Conservation (phyloP, 805 yeast genomes). For the Torulaspora franciscae region DNA sequence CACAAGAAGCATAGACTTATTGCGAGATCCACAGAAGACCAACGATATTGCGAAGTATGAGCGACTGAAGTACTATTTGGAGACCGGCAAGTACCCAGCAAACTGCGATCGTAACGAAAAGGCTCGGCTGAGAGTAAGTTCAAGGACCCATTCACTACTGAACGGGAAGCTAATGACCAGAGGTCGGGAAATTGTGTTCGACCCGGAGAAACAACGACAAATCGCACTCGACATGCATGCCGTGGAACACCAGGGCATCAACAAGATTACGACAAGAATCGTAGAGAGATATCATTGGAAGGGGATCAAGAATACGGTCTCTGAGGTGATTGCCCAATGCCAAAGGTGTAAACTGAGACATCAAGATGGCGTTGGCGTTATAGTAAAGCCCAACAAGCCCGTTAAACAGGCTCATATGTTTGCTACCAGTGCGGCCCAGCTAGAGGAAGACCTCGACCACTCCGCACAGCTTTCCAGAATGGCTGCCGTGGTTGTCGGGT, state of each 20-base stretch:
- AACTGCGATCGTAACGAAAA: constrained; percentile 78
- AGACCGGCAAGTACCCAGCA: constrained; percentile 82
- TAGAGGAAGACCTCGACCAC: constrained; percentile 18
- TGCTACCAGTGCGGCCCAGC: constrained; percentile 12
- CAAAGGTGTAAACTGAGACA: constrained; percentile 58
- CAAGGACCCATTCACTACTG: constrained; percentile 67
- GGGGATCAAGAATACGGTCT: constrained; percentile 81
- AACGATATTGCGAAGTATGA: constrained; percentile 53
- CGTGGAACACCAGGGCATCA: constrained; percentile 77
- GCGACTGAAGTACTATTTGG: constrained; percentile 68
- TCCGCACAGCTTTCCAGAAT: constrained; percentile 21
- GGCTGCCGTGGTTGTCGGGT: constrained; percentile 30
- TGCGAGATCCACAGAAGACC: constrained; percentile 27
- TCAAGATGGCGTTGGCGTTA: constrained; percentile 33
- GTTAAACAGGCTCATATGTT: constrained; percentile 30
- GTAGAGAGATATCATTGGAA: constrained; percentile 88
- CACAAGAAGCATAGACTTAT: constrained; percentile 30
- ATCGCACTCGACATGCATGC: constrained; percentile 69
- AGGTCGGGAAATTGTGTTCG: constrained; percentile 79
- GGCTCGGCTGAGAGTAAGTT: constrained; percentile 68
- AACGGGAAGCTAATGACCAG: constrained; percentile 72
- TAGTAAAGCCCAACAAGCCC: constrained; percentile 20
- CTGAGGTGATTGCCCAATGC: constrained; percentile 72
- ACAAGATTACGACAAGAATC: constrained; percentile 73
- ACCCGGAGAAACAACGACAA: constrained; percentile 65